Base-by-base conservation (phyloP, 768 basidiomycete species). In the Pleurotus salmoneostramineus region DNA sequence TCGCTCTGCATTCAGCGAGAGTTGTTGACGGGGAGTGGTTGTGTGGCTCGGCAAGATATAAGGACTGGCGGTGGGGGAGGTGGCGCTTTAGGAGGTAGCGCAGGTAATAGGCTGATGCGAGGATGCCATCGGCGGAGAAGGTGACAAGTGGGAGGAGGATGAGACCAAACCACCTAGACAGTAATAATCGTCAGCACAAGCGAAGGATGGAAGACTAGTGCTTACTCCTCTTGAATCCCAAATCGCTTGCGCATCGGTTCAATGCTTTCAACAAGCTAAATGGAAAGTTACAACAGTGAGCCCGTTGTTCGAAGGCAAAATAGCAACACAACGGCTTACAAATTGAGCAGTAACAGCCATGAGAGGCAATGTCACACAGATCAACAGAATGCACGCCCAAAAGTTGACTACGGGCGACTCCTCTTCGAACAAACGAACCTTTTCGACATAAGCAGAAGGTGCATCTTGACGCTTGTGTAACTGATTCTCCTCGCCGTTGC, bases 331-430 rank as follows among this genome's bases (percentile, higher is more conserved):
- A 3, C 21, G 21, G 76, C 68, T 62, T 62, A 88, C 85, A 75
- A 81, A 89, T 77, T 88, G 86, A 15, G 84, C 86, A 5, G 89
- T 90, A 31, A 77, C 74, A 34, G 82, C 86, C 83, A 88, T 84
- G 34, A 90, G 66, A 7, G 66, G 81, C 34, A 90, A 78, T 31
- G 80, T 79, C 34, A 83, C 46, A 3, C 71, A 37, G 1, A 91
- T 74, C 56, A 86, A 71, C 4, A 69, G 63, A 7, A 88, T 71
- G 63, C 84, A 85, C 2, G 85, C 80, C 72, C 78, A 88, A 63
- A 83, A 84, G 62, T 83, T 88, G 31, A 84, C 75, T 59, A 83
- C 76, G 0, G 88, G 87, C 31, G 82, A 79, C 15, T 68, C 63
- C 3, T 63, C 54, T 7, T 72, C 67, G 7, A 78, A 62, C 1